phyloP scores from a whole-genome alignment of 2,329 filamentous ascomycete genomes.

The Aspergillus sclerotialis region DNA sequence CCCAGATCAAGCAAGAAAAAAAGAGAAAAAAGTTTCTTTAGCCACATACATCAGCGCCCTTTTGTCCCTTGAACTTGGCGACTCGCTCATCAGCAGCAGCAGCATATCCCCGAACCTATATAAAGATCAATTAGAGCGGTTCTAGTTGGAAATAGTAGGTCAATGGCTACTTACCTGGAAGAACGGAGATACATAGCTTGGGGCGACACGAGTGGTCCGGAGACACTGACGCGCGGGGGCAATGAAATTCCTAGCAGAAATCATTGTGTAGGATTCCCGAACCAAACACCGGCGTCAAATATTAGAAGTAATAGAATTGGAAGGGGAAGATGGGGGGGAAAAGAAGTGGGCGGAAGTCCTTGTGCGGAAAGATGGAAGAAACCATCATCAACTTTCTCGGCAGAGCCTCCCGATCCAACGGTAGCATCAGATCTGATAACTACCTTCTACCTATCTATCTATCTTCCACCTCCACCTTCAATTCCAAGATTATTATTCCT shows the following conservation, averaged over 20 bases:
- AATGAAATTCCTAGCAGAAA: constrained; percentile 72
- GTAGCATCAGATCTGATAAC: constrained; percentile 3
- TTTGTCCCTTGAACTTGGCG: constrained; percentile 88
- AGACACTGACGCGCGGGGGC: constrained; percentile 73
- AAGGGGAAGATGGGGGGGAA: constrained; percentile 14
- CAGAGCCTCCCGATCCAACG: neutral
- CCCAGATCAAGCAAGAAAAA: constrained; percentile 15
- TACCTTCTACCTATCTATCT: constrained; percentile 1
- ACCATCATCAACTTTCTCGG: no score
- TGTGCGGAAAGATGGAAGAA: constrained; percentile 15
- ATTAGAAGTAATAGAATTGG: constrained; percentile 12
- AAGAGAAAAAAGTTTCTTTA: constrained; percentile 7
- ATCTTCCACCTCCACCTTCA: neutral
- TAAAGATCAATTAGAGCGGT: constrained; percentile 13
- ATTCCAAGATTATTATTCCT: no score
- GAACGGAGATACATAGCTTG: constrained; percentile 42
- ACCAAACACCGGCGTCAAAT: constrained; percentile 6
- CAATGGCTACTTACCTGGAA: constrained; percentile 50
- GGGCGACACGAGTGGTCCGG: constrained; percentile 52
- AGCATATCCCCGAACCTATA: constrained; percentile 56
- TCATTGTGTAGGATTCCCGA: constrained; percentile 55
- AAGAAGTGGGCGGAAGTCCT: constrained; percentile 17
- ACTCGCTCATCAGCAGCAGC: constrained; percentile 58
- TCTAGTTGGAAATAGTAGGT: constrained; percentile 5
- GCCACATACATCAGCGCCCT: constrained; percentile 72